Percentiles rank a stretch among this genome's conserved stretches.
phyloP scores from a whole-genome alignment of 2,329 filamentous ascomycete species.

The Myriangium duriaei region DNA sequence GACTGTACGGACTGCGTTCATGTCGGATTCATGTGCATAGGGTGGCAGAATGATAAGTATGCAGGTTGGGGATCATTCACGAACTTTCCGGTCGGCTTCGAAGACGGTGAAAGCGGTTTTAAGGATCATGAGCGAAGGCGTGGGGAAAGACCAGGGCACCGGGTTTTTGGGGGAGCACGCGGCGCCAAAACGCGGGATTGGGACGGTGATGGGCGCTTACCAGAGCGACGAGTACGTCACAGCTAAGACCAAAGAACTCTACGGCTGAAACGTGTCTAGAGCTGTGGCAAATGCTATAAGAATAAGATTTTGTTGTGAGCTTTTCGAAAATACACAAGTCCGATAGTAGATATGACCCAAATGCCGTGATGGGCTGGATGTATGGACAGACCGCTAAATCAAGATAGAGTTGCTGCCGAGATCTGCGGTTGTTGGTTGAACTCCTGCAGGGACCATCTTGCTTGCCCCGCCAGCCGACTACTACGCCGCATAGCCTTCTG shows the following conservation, averaged over 20 bases:
- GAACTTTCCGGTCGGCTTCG: slow-evolving; percentile 7
- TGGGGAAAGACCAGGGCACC: slow-evolving; percentile 2
- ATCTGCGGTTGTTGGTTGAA: too few species aligned
- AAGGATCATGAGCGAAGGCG: slow-evolving; percentile 5
- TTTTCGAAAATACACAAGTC: too few species aligned
- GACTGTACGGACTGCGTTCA: neutral
- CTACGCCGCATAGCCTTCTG: too few species aligned
- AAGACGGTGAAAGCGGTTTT: slow-evolving; percentile 3
- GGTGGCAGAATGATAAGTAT: slow-evolving; percentile 8
- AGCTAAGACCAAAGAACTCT: slow-evolving; percentile 5
- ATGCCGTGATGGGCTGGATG: too few species aligned
- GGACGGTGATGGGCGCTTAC: slow-evolving; percentile 10
- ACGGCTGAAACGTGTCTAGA: too few species aligned
- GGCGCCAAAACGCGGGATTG: slow-evolving; percentile 3
- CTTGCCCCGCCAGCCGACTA: too few species aligned
- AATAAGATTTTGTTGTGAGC: too few species aligned
- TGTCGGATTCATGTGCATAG: neutral
- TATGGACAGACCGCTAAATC: too few species aligned
- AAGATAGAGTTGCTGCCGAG: too few species aligned
- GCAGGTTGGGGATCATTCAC: slow-evolving; percentile 8
- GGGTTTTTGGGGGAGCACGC: slow-evolving; percentile 10
- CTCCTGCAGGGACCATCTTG: too few species aligned
- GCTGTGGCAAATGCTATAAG: too few species aligned
- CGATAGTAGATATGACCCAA: too few species aligned
- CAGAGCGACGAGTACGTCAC: slow-evolving; percentile 7